phyloP scores from a whole-genome alignment of 2,329 filamentous ascomycete species.

The Fusarium metavorans region DNA sequence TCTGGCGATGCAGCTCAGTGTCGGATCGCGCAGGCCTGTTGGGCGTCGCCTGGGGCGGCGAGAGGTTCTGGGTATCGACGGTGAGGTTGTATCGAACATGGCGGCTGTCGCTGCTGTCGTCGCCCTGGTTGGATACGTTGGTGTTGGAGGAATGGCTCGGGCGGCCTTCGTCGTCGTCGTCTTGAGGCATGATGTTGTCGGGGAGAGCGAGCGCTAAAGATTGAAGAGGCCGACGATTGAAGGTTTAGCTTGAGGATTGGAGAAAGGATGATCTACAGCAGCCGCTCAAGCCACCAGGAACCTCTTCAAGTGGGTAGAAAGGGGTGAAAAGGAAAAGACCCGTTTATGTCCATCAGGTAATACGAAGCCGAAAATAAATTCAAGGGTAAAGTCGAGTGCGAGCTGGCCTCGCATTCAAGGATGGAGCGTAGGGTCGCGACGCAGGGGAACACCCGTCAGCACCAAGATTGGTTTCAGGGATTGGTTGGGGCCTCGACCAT shows the following conservation, averaged over 20 bases:
- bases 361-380: conserved; percentile 17
- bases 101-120: background rate
- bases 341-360: conserved; percentile 8
- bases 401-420: background rate
- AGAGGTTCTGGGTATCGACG: conserved; percentile 45
- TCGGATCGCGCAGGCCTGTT: conserved; percentile 43
- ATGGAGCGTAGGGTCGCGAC: conserved; percentile 10
- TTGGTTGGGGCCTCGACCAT: conserved; percentile 15
- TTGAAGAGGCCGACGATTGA: background rate
- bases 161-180: conserved; percentile 28
- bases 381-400: conserved; percentile 11
- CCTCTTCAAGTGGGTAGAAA: background rate
- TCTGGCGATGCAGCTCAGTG: conserved; percentile 42
- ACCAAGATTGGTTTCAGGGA: conserved; percentile 28
- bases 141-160: conserved; percentile 41
- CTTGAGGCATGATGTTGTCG: conserved; percentile 15
- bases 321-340: background rate
- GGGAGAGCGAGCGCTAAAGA: background rate
- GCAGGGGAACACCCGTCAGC: conserved; percentile 32
- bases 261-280: background rate
- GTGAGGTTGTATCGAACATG: conserved; percentile 47
- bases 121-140: conserved; percentile 33
- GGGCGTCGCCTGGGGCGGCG: conserved; percentile 30
- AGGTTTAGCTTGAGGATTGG: background rate
- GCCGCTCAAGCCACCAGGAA: background rate